Conservation (phyloP, 305 asterid species). For the Caryopteris hybrid region DNA sequence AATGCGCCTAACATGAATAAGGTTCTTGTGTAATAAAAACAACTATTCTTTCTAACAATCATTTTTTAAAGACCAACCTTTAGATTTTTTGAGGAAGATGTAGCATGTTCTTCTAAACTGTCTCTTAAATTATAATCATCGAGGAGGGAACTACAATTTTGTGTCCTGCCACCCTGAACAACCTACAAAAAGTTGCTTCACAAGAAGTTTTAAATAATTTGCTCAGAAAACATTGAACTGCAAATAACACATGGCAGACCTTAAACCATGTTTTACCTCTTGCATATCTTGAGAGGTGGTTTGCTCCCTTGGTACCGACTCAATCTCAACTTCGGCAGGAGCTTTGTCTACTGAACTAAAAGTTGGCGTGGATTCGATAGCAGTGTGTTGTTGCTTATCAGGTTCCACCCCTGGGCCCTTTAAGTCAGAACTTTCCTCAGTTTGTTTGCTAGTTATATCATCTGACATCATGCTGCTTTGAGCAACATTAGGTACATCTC, state of each 20-base stretch:
- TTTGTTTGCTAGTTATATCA: conserved; percentile 33
- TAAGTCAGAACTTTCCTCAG: conserved; percentile 37
- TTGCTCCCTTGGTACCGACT: conserved; percentile 28
- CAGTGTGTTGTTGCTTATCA: conserved; percentile 37
- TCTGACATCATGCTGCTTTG: conserved; percentile 37
- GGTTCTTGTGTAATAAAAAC: conserved; percentile 1
- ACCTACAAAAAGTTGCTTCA: conserved; percentile 48
- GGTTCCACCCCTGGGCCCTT: conserved; percentile 35
- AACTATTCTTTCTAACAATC: neutral
- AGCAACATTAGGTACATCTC: conserved; percentile 33
- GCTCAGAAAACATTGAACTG: conserved; percentile 12
- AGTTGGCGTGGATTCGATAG: conserved; percentile 34
- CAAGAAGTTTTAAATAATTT: conserved; percentile 26
- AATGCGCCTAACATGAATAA: neutral
- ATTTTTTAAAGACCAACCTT: conserved; percentile 38
- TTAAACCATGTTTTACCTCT: conserved; percentile 40
- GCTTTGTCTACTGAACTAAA: conserved; percentile 26
- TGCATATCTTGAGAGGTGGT: conserved; percentile 29
- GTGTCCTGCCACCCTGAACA: conserved; percentile 33
- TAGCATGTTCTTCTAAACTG: conserved; percentile 28
- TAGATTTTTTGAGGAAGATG: conserved; percentile 36
- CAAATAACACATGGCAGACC: conserved; percentile 17
- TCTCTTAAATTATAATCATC: conserved; percentile 65
- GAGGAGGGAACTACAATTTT: conserved; percentile 51
- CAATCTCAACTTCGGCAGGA: conserved; percentile 37